Evolutionary conservation across 805 yeast species (phyloP).

Genomic region (Starmera caribaea): DNA sequence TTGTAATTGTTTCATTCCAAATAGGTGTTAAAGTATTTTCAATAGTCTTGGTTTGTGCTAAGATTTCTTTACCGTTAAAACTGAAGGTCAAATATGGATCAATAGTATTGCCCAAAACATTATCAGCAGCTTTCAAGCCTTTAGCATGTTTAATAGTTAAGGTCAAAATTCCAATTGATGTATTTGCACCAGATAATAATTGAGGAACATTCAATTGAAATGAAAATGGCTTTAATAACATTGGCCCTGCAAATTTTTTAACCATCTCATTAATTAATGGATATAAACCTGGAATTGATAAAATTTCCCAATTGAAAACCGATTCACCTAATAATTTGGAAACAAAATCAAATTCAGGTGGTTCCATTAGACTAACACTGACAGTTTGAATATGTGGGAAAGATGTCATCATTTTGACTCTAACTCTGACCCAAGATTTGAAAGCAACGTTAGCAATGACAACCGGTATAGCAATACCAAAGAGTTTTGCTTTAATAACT

Average conservation of each 20-base stretch:
- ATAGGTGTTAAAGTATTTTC: conserved; percentile 61
- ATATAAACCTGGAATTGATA: conserved; percentile 79
- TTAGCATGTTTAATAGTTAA: conserved; percentile 58
- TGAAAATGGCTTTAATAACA: conserved; percentile 82
- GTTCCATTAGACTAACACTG: conserved; percentile 73
- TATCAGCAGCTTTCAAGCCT: conserved; percentile 57
- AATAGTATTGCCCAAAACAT: conserved; percentile 61
- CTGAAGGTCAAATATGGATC: conserved; percentile 85
- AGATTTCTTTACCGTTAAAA: conserved; percentile 38
- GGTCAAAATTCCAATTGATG: conserved; percentile 81
- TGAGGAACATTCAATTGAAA: conserved; percentile 91
- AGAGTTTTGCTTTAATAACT: conserved; percentile 68
- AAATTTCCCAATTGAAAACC: conserved; percentile 78
- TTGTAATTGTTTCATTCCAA: conserved; percentile 73
- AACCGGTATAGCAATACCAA: conserved; percentile 76
- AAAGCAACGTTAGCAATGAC: conserved; percentile 74
- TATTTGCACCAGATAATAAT: conserved; percentile 75
- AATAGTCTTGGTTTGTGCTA: conserved; percentile 63
- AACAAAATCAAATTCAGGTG: conserved; percentile 83
- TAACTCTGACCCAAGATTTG: conserved; percentile 61
- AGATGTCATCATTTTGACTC: conserved; percentile 81
- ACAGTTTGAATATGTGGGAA: conserved; percentile 93
- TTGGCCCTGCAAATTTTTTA: conserved; percentile 79
- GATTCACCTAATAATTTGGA: conserved; percentile 68
- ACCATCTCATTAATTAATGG: conserved; percentile 80